These are phyloP conservation scores for Fusarium sp. DNA, from an alignment of 2,329 filamentous ascomycete species.

Conservation along the genomic window DNA sequence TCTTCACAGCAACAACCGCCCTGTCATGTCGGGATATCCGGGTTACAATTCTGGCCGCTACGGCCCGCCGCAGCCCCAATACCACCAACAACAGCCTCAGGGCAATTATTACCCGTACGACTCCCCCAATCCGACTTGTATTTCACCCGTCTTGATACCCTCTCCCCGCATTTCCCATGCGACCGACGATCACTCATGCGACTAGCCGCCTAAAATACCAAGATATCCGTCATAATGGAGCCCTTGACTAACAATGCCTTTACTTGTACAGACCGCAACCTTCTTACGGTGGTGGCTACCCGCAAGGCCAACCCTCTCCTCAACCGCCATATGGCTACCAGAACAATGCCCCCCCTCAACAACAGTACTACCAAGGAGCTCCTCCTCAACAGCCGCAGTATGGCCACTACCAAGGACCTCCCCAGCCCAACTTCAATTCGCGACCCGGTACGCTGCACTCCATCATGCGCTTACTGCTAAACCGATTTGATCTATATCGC, in stretches of 20 bases:
- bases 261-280: slow-evolving; percentile 57
- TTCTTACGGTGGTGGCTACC: slow-evolving; percentile 63
- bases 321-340: slow-evolving; percentile 64
- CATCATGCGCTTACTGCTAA: slow-evolving; percentile 6
- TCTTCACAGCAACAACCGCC: slow-evolving; percentile 6
- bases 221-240: slow-evolving; percentile 14
- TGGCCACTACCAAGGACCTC: slow-evolving; percentile 51
- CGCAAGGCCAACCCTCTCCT: slow-evolving; percentile 60
- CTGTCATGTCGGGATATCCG: slow-evolving; percentile 73
- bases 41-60: slow-evolving; percentile 66
- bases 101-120: slow-evolving; percentile 66
- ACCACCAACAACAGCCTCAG: slow-evolving; percentile 50
- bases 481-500: slow-evolving; percentile 5
- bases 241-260: slow-evolving; percentile 43
- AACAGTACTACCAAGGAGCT: slow-evolving; percentile 56
- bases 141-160: slow-evolving; percentile 4
- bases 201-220: slow-evolving; percentile 11
- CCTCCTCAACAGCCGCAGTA: slow-evolving; percentile 55
- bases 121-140: slow-evolving; percentile 41
- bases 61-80: slow-evolving; percentile 53
- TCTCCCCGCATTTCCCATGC: slow-evolving; percentile 32
- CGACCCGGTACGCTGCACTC: slow-evolving; percentile 60
- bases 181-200: slow-evolving; percentile 19
- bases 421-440: slow-evolving; percentile 62
- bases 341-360: slow-evolving; percentile 56